Evolutionary conservation across 768 basidiomycete species (phyloP).

Genomic region (Sporobolomyces phaffii): DNA sequence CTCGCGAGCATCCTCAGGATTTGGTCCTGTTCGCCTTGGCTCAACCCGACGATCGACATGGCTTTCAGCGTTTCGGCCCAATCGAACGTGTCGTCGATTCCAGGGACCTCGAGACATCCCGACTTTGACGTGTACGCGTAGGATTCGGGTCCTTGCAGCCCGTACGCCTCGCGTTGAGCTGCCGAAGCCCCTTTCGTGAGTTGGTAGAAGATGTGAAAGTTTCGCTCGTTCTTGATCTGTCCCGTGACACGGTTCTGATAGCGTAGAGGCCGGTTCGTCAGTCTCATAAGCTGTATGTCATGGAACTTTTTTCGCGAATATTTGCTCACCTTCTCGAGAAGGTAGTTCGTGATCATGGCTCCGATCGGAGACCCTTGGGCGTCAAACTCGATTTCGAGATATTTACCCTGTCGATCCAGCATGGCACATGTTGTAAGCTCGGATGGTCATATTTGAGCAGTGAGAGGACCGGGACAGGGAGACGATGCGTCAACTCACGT

Average conservation of each 20-base stretch:
- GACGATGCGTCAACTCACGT: conserved; percentile 60
- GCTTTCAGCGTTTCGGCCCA: conserved; percentile 88
- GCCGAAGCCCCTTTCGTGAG: conserved; percentile 91
- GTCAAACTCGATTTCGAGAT: conserved; percentile 99
- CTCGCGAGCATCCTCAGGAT: conserved; percentile 89
- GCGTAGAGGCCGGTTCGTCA: not conserved
- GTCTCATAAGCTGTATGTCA: not conserved
- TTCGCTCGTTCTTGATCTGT: conserved; percentile 90
- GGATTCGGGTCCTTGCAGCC: conserved; percentile 88
- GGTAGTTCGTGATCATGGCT: conserved; percentile 96
- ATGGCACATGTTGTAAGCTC: no score
- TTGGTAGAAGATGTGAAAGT: conserved; percentile 99
- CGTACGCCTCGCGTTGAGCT: conserved; percentile 86
- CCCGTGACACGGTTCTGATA: conserved; percentile 64
- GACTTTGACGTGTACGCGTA: conserved; percentile 90
- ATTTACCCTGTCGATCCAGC: conserved; percentile 73
- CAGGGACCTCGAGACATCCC: conserved; percentile 82
- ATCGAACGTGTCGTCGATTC: conserved; percentile 82
- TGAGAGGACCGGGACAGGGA: no score
- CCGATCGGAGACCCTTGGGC: conserved; percentile 84
- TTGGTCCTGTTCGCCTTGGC: conserved; percentile 72
- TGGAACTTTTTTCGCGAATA: no score
- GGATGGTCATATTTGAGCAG: no score
- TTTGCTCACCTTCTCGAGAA: conserved; percentile 94
- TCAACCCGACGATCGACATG: conserved; percentile 89